Evolutionary conservation across 2,329 filamentous ascomycete species (phyloP), one percentile per base, ranked within the genome.

Genomic region (Neospermospora avenae): DNA sequence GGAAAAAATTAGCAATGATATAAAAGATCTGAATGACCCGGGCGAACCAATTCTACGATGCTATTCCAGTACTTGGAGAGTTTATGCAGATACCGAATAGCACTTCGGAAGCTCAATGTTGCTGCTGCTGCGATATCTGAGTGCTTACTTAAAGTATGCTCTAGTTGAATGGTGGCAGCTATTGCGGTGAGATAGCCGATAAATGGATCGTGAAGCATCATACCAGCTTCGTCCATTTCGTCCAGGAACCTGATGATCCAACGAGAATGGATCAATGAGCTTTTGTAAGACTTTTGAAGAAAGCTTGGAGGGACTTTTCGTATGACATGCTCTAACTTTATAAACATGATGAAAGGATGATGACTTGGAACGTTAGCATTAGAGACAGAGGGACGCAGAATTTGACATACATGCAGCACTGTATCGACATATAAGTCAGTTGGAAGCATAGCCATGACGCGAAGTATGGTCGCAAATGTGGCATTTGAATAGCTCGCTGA

Each of bases 311-410:
- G 63, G 14, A 65, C 63, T 49, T 65, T 65, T 45, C 61, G 49
- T 20, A 65, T 65, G 35, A 65, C 61, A 46, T 63, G 60, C 37
- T 65, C 57, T 4, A 65, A 18, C 46, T 65, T 65, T n/a, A 63
- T 65, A 49, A 65, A 65, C 63, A 65, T 65, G n/a, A 65, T 63
- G 37, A 65, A 65, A 2, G 63, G 63, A 42, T 65, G 63, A 48
- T 65, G 63, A 39, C 63, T 65, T 60, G 54, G 22, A 22, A 10
- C 11, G 28, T 44, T 37, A 18, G 11, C 3, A 28, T 18, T 6
- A 22, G 20, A 20, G 0, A 6, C 18, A 13, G 11, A 18, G 0
- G 14, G 1, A 2, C 14, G 10, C 10, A 2, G 34, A 8, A 20
- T 18, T n/a, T 44, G 7, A 48, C 60, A 10, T 56, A 65, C 63